Conservation (phyloP, 306 rosid species). For the Glycyrrhiza uralensis region DNA sequence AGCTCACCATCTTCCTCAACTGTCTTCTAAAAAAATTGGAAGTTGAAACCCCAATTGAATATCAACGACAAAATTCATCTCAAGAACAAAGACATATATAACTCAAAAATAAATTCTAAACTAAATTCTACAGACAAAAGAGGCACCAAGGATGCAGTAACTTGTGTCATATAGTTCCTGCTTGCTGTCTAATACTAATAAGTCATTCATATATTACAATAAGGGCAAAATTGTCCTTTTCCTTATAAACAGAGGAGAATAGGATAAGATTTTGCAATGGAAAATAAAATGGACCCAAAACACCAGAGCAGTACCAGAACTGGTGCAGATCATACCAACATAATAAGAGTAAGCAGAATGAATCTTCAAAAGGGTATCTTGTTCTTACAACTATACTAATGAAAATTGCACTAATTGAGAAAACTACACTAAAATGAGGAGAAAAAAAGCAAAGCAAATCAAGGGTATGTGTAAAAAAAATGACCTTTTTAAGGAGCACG, state of each 20-base stretch:
- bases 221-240: not conserved
- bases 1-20: constrained; percentile 56
- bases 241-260: not conserved
- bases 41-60: constrained; percentile 24
- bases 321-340: not conserved
- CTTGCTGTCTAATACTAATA: not conserved
- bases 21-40: constrained; percentile 37
- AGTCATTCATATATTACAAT: not conserved
- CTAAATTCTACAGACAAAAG: not conserved
- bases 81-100: not conserved
- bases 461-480: constrained; percentile 8
- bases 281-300: not conserved
- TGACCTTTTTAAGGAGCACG: constrained; percentile 77
- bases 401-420: not conserved
- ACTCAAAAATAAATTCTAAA: too few species aligned
- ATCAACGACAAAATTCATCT: not conserved
- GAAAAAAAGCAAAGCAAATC: constrained; percentile 13
- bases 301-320: not conserved
- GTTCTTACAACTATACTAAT: not conserved
- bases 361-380: constrained; percentile 16
- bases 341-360: not conserved
- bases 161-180: not conserved
- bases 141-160: not conserved
- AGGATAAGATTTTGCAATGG: not conserved
- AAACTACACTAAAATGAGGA: not conserved